Percentiles rank a stretch among this genome's conserved stretches.
Evolutionary conservation across 805 yeast genomes (phyloP).

Genomic region (Spathaspora boniae): DNA sequence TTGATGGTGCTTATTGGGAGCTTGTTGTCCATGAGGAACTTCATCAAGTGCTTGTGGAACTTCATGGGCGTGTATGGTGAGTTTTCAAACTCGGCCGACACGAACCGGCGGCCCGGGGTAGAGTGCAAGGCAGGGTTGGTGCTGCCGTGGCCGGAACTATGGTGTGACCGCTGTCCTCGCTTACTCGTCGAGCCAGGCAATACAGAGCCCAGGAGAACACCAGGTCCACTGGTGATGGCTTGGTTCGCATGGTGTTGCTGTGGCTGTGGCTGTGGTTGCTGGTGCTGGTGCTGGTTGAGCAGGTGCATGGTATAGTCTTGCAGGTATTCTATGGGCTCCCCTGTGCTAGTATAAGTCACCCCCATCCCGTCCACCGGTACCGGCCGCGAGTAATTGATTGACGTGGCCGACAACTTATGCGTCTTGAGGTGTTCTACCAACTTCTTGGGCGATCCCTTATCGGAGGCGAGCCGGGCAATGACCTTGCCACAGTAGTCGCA

Average conservation of each 20-base stretch:
- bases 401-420: conserved; percentile 43
- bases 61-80: conserved; percentile 42
- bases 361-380: conserved; percentile 38
- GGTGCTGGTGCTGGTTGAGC: background rate
- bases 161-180: too few species aligned
- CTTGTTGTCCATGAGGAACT: conserved; percentile 51
- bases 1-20: conserved; percentile 46
- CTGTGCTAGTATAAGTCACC: conserved; percentile 29
- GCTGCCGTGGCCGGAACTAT: too few species aligned
- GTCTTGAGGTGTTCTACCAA: conserved; percentile 54
- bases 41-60: conserved; percentile 50
- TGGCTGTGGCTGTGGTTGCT: background rate
- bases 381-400: conserved; percentile 39
- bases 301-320: too few species aligned
- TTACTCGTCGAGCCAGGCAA: too few species aligned
- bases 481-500: conserved; percentile 54
- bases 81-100: conserved; percentile 35
- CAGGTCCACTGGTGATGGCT: background rate
- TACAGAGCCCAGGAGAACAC: too few species aligned
- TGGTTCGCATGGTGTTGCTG: background rate
- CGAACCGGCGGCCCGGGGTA: too few species aligned
- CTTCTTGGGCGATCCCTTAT: conserved; percentile 59
- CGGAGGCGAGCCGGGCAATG: conserved; percentile 45
- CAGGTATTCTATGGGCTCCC: conserved; percentile 18
- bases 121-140: too few species aligned